Conservation (phyloP, 495 filamentous ascomycete genomes). For the Penicillium steckii region DNA sequence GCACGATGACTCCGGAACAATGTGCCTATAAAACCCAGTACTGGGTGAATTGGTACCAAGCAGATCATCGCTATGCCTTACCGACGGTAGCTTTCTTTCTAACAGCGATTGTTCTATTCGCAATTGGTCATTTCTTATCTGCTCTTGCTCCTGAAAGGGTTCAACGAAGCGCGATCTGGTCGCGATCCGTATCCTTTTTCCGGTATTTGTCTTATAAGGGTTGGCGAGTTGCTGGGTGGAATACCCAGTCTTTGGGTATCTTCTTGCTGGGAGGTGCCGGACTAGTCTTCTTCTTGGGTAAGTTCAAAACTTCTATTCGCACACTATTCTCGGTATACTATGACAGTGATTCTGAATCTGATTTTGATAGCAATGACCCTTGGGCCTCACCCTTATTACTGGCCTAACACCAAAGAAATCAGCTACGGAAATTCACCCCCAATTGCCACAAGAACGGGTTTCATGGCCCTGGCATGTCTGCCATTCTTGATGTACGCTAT, state of each 20-base stretch:
- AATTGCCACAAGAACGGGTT: slow-evolving; percentile 50
- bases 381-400: slow-evolving; percentile 55
- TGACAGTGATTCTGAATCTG: not conserved
- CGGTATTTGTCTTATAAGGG: slow-evolving; percentile 43
- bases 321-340: not conserved
- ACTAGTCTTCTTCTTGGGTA: slow-evolving; percentile 47
- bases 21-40: slow-evolving; percentile 43
- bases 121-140: slow-evolving; percentile 29
- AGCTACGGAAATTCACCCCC: slow-evolving; percentile 51
- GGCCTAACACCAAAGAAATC: slow-evolving; percentile 44
- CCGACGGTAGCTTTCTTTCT: slow-evolving; percentile 51
- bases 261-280: slow-evolving; percentile 39
- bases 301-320: slow-evolving; percentile 8
- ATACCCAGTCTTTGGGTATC: slow-evolving; percentile 44
- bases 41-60: slow-evolving; percentile 54
- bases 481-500: slow-evolving; percentile 47
- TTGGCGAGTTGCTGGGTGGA: slow-evolving; percentile 37
- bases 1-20: slow-evolving; percentile 45
- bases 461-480: slow-evolving; percentile 50
- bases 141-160: slow-evolving; percentile 19
- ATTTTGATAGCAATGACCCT: slow-evolving; percentile 43
- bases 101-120: slow-evolving; percentile 45
- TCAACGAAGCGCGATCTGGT: slow-evolving; percentile 21
- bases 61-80: slow-evolving; percentile 52
- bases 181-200: slow-evolving; percentile 19